Conservation (phyloP, 805 yeast genomes). For the Candida orba region DNA sequence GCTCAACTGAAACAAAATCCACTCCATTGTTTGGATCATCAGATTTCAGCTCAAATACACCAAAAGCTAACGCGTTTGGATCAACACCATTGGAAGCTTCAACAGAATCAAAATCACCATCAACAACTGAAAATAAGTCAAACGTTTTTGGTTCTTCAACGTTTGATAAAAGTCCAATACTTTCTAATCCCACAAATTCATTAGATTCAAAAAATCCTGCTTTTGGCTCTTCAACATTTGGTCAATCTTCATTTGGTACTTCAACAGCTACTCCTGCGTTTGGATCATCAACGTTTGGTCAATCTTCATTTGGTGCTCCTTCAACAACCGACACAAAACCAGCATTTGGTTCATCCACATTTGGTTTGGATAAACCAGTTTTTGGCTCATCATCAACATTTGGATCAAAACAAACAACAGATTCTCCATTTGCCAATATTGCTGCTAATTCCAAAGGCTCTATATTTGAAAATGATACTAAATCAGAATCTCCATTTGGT, state of each 20-base stretch:
- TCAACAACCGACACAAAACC: conserved; percentile 9
- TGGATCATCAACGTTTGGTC: not conserved
- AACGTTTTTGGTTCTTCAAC: conserved; percentile 2
- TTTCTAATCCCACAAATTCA: not conserved
- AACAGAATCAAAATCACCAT: not conserved
- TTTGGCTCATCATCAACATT: conserved; percentile 16
- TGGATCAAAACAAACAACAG: not conserved
- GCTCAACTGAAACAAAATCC: not conserved
- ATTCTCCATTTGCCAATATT: too few relatives aligned
- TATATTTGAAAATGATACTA: not conserved
- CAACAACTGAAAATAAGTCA: not conserved
- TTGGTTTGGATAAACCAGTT: conserved; percentile 8
- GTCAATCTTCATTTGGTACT: conserved; percentile 15
- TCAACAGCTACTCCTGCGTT: too few relatives aligned
- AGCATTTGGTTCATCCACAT: conserved; percentile 17
- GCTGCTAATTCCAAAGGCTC: not conserved
- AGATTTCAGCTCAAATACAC: not conserved
- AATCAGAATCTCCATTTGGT: conserved; percentile 5
- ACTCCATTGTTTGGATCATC: not conserved
- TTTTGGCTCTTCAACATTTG: conserved; percentile 15
- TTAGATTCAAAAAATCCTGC: not conserved
- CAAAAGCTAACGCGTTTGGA: not conserved
- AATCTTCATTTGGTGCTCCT: conserved; percentile 14
- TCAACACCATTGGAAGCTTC: not conserved
- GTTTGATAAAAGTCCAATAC: not conserved